Base-by-base conservation (phyloP, 495 filamentous ascomycete genomes). In the Penicillium soppii region DNA sequence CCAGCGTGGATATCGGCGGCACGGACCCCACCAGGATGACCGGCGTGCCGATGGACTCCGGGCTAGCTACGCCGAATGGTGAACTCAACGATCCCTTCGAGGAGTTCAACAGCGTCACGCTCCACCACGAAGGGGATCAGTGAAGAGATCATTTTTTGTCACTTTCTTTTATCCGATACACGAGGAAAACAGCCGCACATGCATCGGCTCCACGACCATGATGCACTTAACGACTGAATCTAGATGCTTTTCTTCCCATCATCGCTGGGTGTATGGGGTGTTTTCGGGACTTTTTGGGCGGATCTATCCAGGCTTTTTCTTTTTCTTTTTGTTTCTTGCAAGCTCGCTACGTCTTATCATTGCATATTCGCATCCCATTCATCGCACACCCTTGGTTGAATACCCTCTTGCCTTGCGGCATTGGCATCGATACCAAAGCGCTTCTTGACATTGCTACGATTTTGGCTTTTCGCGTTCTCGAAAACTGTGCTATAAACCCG, bases 101-200 rank as follows among this genome's bases (percentile, higher is more conserved):
- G 68, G 95, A 97, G 66, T 98, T 98, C 67, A 98, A 98, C 70
- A 95, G 90, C 61, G 94, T 98, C 26, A 98, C 94, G 52, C 81
- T 98, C 50, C 92, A 96, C 70, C 94, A 98, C 74, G 94, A 97
- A 47, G 95, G 90, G 9, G 92, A 97, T 48, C 51, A 62, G 39
- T 72, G 47, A 64, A 20, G 46, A 51, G 45, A 38, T 54, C 50
- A 13, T 41, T 49, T 37, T 32, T 42, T 27, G 27, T 50, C 35
- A 30, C 41, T 62, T 38, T 46, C 41, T 48, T 40, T 50, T 46
- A 50, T 53, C 47, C 46, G 37, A 23, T 47, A 54, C 37, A 57
- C 26, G 48, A 52, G 58, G 52, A 56, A 44, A 26, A 47, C 56
- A 58, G 66, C 52, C 52, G 43, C 43, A 41, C 59, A 55, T 60